Base-by-base conservation (phyloP, 768 basidiomycete genomes). In the Podaxis sp. region DNA sequence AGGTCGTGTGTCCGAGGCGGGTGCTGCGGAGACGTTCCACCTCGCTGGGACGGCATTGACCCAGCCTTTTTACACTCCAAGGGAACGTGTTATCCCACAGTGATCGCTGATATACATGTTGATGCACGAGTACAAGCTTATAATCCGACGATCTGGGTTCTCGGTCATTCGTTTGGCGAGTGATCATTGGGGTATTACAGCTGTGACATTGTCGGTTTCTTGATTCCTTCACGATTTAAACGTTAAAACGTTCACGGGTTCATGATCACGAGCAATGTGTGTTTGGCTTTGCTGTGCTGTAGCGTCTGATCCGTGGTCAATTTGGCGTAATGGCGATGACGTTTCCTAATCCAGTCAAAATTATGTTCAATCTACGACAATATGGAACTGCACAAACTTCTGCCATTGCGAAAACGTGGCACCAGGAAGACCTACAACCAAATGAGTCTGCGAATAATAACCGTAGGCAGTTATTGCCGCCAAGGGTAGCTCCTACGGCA, bases 351-450 rank as follows among this genome's bases (percentile, higher is more conserved):
- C 49, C 24, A 4, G 8, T 22, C 12, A 50, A 5, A 3, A 50
- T 7, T 13, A 62, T 62, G 61, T 62, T 62, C 61, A 62, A 62
- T 62, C 54, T 46, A 29, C 43, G 61, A 22, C 61, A 56, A 40
- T 62, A 62, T 29, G 61, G 61, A 4, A 29, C 22, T 22, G 43
- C 59, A 19, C 60, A 54, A 15, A 19, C 41, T 24, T 56, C 61
- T n/a, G 25, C 43, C 2, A 25, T 29, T 12, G 47, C 61, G 17
- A 55, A 50, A 38, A 22, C 46, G 25, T 22, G 27, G 19, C 55
- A 56, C 22, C 54, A 25, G 55, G 61, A 62, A 22, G 61, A 62
- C 17, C 54, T 56, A 17, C 61, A 62, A 38, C 52, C 52, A 17
- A 62, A 62, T 51, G 61, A 62, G 15, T 49, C 41, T 8, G 43